Conservation (phyloP, 2,329 filamentous ascomycete genomes). For the Botryotinia convoluta region DNA sequence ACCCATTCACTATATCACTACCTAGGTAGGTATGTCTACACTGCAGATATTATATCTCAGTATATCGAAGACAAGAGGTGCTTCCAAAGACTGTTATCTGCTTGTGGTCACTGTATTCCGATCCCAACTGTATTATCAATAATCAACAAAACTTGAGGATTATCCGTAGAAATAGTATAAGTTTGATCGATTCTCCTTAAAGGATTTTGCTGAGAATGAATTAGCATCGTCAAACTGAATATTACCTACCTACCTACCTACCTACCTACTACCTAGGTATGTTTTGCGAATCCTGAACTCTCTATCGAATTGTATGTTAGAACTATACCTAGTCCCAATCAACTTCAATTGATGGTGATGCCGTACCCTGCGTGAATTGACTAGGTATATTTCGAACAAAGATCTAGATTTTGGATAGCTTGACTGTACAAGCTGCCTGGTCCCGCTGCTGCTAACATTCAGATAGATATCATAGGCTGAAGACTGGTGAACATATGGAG, state of each 20-base stretch:
- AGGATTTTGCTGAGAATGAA: neutral
- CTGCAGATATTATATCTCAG: neutral
- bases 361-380: neutral
- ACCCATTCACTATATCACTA: neutral
- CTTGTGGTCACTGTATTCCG: too few species aligned
- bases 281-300: neutral
- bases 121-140: too few species aligned
- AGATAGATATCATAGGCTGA: neutral
- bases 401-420: neutral
- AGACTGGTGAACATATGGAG: neutral
- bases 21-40: neutral
- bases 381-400: neutral
- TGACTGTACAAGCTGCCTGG: neutral
- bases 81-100: neutral
- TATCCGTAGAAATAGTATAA: too few species aligned
- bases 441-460: neutral
- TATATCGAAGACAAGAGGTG: neutral
- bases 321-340: too few species aligned
- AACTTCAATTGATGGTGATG: neutral
- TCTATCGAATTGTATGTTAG: neutral
- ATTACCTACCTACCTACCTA: neutral
- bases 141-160: too few species aligned
- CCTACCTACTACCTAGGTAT: neutral
- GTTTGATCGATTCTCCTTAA: neutral
- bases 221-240: neutral